phyloP scores from a whole-genome alignment of 2,329 filamentous ascomycete genomes.

The Pseudofabraea citricarpa region DNA sequence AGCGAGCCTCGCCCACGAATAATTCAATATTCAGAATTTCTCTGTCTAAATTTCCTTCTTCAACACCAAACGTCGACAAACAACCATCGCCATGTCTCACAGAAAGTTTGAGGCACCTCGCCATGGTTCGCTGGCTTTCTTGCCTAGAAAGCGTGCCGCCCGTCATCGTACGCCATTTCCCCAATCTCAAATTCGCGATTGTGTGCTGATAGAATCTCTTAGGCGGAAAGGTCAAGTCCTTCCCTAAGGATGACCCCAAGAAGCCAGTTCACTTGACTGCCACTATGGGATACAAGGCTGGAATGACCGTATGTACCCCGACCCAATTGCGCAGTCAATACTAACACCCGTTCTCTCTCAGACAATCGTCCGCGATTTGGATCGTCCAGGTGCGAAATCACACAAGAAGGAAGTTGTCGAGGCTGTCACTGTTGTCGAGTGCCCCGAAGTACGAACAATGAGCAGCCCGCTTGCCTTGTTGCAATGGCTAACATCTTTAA shows the following conservation, averaged over 20 bases:
- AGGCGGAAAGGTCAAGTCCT: conserved; percentile 40
- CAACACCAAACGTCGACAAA: conserved; percentile 4
- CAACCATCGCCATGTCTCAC: conserved; percentile 15
- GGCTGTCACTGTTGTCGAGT: conserved; percentile 84
- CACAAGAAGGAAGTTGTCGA: conserved; percentile 99
- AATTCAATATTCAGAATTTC: no score
- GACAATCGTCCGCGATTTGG: conserved; percentile 85
- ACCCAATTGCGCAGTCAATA: no score
- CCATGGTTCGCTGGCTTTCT: conserved; percentile 87
- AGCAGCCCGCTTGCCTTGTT: conserved; percentile 71
- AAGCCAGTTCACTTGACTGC: conserved; percentile 99
- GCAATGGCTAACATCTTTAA: conserved; percentile 64
- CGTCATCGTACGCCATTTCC: conserved; percentile 50
- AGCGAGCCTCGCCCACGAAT: no score
- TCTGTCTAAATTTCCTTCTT: conserved; percentile 3
- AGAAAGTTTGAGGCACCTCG: conserved; percentile 61
- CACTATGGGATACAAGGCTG: conserved; percentile 99
- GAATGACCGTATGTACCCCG: no score
- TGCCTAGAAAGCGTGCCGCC: conserved; percentile 87
- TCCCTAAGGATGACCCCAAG: conserved; percentile 99
- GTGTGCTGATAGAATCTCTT: no score
- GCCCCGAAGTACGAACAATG: conserved; percentile 89
- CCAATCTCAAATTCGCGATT: no score
- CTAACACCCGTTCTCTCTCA: no score
- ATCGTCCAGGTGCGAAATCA: conserved; percentile 83